Base-by-base conservation (phyloP, 2,329 filamentous ascomycete genomes). In the Penicillium corylophilum region DNA sequence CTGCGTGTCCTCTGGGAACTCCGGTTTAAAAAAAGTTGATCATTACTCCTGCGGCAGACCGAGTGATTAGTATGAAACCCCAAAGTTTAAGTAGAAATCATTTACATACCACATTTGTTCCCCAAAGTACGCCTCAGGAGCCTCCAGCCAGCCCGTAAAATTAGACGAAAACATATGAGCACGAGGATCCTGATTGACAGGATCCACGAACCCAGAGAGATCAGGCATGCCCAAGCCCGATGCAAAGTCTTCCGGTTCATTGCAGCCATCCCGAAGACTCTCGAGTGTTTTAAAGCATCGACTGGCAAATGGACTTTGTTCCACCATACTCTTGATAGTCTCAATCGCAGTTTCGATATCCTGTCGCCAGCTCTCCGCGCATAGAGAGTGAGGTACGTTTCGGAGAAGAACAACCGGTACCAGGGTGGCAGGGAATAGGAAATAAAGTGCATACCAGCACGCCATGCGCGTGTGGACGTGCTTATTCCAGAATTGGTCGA, bases 371-470 rank as follows among this genome's bases (percentile, higher is more conserved):
- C n/a, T 23, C 26, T 49, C 31, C 9, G 39, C 18, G 5, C 24
- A 31, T 23, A 20, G 39, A 18, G 46, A 48, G 7, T 42, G 46
- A 7, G 46, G 39, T 12, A 43, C 46, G 13, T 43, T 48, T 12
- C 40, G 39, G 6, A 48, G 39, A 15, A 48, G 38, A 2, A 48
- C 41, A 4, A 48, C 39, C 12, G 46, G 46, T 22, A 48, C 39
- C 3, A 48, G 46, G 6, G 46, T 48, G 8, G 46, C 46, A 8
- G 46, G 43, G 39, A 48, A 48, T 5, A 48, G 29, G 39, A 48
- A 48, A 13, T 48, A 48, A 23, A 48, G 39, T 18, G 46, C 46
- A 5, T 48, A 48, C 46, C 46, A 48, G 29, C 46, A 48, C 10
- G 38, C 46, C 46, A 48, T 48, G 15, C 46, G 39, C 4, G 46